Evolutionary conservation across 208 protist species (phyloP).

Genomic region (Leptomonas pyrrhocoris): DNA sequence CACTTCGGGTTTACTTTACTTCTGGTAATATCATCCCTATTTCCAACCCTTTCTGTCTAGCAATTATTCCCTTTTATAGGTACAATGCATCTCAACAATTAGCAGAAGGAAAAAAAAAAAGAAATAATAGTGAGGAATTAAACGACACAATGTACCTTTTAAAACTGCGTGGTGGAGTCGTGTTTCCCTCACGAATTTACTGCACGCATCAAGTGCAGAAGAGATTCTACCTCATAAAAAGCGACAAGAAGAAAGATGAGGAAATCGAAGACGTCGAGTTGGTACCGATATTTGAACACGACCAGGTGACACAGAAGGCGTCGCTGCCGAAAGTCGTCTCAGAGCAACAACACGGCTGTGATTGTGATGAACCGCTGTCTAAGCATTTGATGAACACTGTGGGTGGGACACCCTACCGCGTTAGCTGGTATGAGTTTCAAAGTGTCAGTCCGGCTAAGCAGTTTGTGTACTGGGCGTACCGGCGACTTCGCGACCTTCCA

Average conservation of each 20-base stretch:
- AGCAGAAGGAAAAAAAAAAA: background rate
- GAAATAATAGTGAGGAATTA: background rate
- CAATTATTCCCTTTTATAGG: no score
- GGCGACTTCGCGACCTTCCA: conserved; percentile 77
- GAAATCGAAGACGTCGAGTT: conserved; percentile 27
- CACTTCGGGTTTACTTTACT: background rate
- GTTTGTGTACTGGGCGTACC: conserved; percentile 87
- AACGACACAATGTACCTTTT: background rate
- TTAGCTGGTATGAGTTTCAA: conserved; percentile 78
- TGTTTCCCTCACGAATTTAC: background rate
- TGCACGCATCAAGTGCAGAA: background rate
- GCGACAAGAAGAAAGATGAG: conserved; percentile 26
- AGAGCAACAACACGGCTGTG: background rate
- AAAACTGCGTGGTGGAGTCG: background rate
- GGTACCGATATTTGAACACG: conserved; percentile 28
- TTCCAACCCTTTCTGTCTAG: no score
- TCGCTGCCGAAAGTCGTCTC: background rate
- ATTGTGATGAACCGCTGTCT: conserved; percentile 53
- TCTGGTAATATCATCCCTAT: background rate
- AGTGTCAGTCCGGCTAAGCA: conserved; percentile 72
- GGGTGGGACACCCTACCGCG: conserved; percentile 63
- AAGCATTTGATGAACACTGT: conserved; percentile 62
- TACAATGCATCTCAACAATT: no score
- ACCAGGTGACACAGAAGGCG: conserved; percentile 9
- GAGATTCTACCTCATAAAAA: conserved; percentile 21